Conservation (phyloP, 2,329 filamentous ascomycete genomes). For the Colletotrichum tamarilloi region DNA sequence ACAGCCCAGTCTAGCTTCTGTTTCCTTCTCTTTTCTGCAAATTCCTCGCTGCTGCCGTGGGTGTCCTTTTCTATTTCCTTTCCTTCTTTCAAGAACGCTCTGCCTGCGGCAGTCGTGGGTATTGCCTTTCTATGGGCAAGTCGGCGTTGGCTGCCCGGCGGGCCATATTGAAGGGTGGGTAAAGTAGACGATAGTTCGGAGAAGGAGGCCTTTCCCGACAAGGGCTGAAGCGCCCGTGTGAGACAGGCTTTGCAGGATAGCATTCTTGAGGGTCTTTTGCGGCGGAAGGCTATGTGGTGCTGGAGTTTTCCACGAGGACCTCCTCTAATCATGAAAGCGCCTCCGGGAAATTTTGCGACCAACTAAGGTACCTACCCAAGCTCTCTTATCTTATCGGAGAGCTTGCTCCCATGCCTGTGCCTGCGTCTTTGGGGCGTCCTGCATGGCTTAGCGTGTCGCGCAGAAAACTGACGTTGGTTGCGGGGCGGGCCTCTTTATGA, state of each 20-base stretch:
- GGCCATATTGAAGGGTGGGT: not conserved
- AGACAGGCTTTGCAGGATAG: constrained; percentile 10
- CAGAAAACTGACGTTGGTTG: not conserved
- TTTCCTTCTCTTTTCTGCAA: constrained; percentile 38
- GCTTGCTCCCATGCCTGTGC: not conserved
- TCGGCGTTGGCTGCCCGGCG: not conserved
- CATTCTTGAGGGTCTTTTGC: not conserved
- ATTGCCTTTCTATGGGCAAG: not conserved
- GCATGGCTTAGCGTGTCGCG: not conserved
- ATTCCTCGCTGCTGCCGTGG: not conserved
- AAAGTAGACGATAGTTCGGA: not conserved
- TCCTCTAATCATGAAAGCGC: not conserved
- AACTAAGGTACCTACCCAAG: not conserved
- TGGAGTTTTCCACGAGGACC: not conserved
- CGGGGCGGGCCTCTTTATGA: not conserved
- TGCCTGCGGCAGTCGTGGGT: not conserved
- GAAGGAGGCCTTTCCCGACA: not conserved
- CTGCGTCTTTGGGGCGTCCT: not conserved
- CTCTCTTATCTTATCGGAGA: constrained; percentile 14
- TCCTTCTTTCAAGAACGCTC: not conserved
- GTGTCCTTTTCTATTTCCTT: not conserved
- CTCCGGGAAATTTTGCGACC: constrained; percentile 10
- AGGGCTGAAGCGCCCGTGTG: constrained; percentile 4
- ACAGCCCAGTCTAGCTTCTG: constrained; percentile 50
- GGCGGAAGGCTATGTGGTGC: not conserved